Evolutionary conservation across 495 filamentous ascomycete species (phyloP), one percentile per base, ranked within the genome.

Genomic region (Penicillium subrubescens): DNA sequence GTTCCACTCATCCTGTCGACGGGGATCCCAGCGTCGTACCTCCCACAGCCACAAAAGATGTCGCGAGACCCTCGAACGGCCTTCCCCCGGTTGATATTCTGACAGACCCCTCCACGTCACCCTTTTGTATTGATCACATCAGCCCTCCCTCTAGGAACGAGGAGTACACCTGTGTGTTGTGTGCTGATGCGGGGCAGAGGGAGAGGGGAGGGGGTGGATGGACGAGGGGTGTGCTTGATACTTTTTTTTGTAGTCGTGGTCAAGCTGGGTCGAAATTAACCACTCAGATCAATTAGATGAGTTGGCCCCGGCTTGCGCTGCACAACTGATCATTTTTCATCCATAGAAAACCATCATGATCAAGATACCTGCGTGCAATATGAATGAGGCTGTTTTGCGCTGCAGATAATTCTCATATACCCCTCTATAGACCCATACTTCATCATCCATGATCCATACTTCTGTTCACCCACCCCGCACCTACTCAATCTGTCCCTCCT

Each of bases 91-190:
- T 71, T 68, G 68, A 65, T 51, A 61, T 68, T 59, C 56, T 63
- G 68, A 68, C 63, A 65, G 55, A 66, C 65, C 62, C 59, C 65
- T 71, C 68, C 68, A 68, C 68, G 65, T 71, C 68, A 71, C 65
- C 33, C 41, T 27, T 8, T 31, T 25, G 66, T 55, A 27, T 48
- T 21, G 19, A 1, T 19, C 43, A n/a, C 43, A 19, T 44, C 43
- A 21, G 12, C 35, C 35, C 43, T 17, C n/a, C 17, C 54, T 52
- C 48, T 52, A 23, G 23, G 46, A 0, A 52, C 48, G 3, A 25
- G 48, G 1, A 23, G 48, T 8, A 21, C 51, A 27, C 25, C 25
- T 27, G 25, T 27, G 25, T 27, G 25, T 4, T 21, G 46, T 21
- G 46, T 29, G 57, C 41, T 53, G 59, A 66, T 58, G 64, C 64